Evolutionary conservation across 1,284 basidiomycete species (phyloP), one percentile per base, ranked within the genome.

Genomic region (Phellopilus nigrolimitatus): DNA sequence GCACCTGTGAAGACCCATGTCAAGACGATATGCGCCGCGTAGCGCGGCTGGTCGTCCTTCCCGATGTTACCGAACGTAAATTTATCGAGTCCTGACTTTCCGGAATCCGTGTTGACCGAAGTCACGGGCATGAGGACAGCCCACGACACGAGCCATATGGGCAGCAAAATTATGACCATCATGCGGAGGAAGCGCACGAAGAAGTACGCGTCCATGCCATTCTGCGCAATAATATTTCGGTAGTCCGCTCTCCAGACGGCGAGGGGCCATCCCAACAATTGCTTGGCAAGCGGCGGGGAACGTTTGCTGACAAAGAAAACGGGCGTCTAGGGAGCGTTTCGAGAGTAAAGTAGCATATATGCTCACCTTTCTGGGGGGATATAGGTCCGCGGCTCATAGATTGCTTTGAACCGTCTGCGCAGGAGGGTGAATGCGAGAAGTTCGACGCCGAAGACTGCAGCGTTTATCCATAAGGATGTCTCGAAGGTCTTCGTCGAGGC

Each of bases 141-240:
- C 87, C 88, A 91, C 2, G 84, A 82, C 43, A 90, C 55, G 50
- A 88, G 53, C 88, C 84, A 88, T 63, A 95, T 88, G 15, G 93
- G 92, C 2, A 91, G 64, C 60, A 97, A 77, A 48, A 95, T 73
- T 61, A 85, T 79, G 49, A 88, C 66, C 78, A 91, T 84, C 72
- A 89, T 82, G 51, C 85, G 82, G 38, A 95, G 75, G 67, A 88
- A 98, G 51, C 91, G 84, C 44, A 97, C 81, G 61, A 91, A 97
- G 65, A 97, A 87, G 72, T 95, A 99, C 27, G 94, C 90, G 64
- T 99, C 95, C 55, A 91, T 78, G 28, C 95, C 95, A 59, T 97
- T 95, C 53, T 82, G 72, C 13, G 68, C 65, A 51, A 75, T 75
- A 44, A 89, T 84, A 6, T 80, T 62, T 87, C 73, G 7, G 80